Percentiles rank a stretch among this genome's conserved stretches.
These are phyloP conservation scores for barrel medic (Medicago truncatula) DNA, from an alignment of 306 rosid genomes.

Conservation along the genomic window DNA sequence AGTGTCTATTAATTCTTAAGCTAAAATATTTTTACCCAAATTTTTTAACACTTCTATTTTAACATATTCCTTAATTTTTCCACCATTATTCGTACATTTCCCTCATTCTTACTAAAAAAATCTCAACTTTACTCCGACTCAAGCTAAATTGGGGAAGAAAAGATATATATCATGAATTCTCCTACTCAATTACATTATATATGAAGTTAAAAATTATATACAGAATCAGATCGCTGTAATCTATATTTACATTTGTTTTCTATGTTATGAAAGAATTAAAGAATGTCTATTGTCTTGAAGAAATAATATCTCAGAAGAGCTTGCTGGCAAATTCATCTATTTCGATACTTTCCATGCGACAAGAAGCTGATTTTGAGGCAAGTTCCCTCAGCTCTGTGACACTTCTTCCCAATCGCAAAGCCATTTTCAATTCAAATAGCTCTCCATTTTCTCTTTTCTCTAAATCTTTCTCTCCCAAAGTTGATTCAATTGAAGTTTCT, in stretches of 20 bases:
- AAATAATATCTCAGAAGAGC: constrained; percentile 28
- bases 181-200: neutral
- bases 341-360: constrained; percentile 46
- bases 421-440: constrained; percentile 63
- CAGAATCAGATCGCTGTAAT: neutral
- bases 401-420: constrained; percentile 71
- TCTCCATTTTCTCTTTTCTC: constrained; percentile 72
- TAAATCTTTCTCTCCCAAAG: constrained; percentile 54
- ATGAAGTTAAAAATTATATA: neutral
- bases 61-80: no score
- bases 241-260: neutral
- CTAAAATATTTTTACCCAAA: no score
- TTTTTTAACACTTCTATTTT: no score
- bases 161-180: no score
- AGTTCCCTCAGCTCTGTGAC: constrained; percentile 58
- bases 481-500: constrained; percentile 51
- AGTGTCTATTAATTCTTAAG: no score
- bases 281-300: neutral
- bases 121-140: no score
- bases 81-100: no score
- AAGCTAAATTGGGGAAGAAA: no score
- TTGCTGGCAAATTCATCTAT: constrained; percentile 66
- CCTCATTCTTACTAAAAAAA: no score
- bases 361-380: constrained; percentile 56
- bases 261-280: neutral